Base-by-base conservation (phyloP, 2,329 filamentous ascomycete genomes). In the Colletotrichum cordylinicola region DNA sequence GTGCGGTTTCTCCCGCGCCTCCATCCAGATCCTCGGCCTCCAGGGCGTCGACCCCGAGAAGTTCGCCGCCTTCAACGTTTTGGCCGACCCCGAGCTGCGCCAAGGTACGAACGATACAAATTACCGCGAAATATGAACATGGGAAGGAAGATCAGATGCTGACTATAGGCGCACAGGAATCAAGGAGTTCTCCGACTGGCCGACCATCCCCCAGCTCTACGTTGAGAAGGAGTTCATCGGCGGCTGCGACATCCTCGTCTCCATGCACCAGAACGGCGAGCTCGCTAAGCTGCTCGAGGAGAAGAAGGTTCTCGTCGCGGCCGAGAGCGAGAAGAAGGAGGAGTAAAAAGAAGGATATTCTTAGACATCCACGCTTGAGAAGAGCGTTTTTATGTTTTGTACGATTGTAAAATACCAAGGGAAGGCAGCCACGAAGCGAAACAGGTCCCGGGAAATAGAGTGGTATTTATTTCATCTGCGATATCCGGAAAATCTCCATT, bases 181-280 rank as follows among this genome's bases (percentile, higher is more conserved):
- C 88, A 99, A 99, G 88, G 96, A 99, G 87, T 99, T 97, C 89
- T 98, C 96, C 2, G 97, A 98, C 84, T 99, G 97, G 97, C 97
- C 97, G 16, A 99, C 97, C 24, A 98, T 99, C 83, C 97, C 97
- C 8, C 97, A 99, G 86, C 90, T 99, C 21, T 99, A 98, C 86
- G 90, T 99, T 67, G 92, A 98, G 78, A 96, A 96, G 87, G 96
- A 99, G 84, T 99, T 99, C 83, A 90, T 99, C 62, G 97, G 97
- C 71, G 97, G 97, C n/a, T 98, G 96, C 84, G 97, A 99, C 85
- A 99, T 99, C 78, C 86, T 99, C 80, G 94, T 98, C 84, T 94
- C 94, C 4, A 98, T 99, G 97, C 96, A 98, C 87, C 95, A 98
- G 87, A 98, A 95, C 82, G 97, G 97, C 33, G 96, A 98, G 80